Evolutionary conservation across 345 rosid species (phyloP), one percentile per base, ranked within the genome.

Genomic region (Salix arbutifolia): DNA sequence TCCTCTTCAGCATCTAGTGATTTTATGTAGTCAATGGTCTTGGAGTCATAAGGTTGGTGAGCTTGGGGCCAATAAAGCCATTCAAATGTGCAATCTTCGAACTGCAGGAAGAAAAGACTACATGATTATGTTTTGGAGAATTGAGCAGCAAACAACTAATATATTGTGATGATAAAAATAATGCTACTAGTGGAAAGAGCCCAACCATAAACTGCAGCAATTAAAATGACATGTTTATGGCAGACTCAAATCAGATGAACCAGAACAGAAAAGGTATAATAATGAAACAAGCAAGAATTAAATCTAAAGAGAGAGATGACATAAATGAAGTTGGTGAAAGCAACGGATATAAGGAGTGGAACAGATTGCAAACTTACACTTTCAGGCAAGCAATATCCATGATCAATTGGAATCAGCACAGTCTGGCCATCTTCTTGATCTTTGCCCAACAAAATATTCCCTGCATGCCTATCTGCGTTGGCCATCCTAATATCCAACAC

Each of bases 31-130:
- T 77, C 84, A 33, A 86, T 68, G 18, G 81, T 86, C 62, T 84
- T 81, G 0, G 69, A 11, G 65, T 85, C 82, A 66, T 52, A 86
- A 10, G 85, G 89, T 68, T 79, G 75, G 28, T 79, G 84, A 42
- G 89, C 85, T 82, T 86, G 89, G 52, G 89, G 89, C 89, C 87
- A 86, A 73, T 84, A 82, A 4, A 86, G 83, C 89, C 88, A 85
- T 25, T 85, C 88, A 67, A 80, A 85, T 13, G 86, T 85, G 71
- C 88, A 85, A 73, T 85, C 89, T 76, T 74, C 87, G 53, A 86
- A 86, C 85, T 86, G 82, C 60, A 73, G 42, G 30, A 44, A 56
- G 44, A 60, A 69, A 70, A 65, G 65, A 74, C 33, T 23, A 42
- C 31, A 74, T 33, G 9, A 44, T 65, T 62, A 64, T 1, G 23